Evolutionary conservation across 2,329 filamentous ascomycete genomes (phyloP), one percentile per base, ranked within the genome.

Genomic region (Fusarium equiseti): DNA sequence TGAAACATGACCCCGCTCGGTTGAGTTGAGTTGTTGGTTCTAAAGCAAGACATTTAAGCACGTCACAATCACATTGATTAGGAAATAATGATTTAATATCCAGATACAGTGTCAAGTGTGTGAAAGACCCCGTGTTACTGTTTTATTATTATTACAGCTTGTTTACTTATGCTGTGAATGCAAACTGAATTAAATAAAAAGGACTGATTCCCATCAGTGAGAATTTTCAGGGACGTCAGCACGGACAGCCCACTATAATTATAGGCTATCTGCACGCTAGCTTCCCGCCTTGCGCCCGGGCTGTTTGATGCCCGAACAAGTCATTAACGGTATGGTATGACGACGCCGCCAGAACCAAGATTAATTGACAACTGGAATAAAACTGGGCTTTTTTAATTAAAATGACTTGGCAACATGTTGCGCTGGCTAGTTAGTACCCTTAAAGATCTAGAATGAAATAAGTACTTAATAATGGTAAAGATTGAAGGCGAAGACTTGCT

Each of bases 1-100:
- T 52, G 50, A 43, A 52, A 52, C 50, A 52, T 52, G 32, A 52
- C 50, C 50, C 50, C 50, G 50, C 50, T 26, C 35, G 50, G 26
- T 43, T 38, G 26, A 27, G 32, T 40, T 52, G 49, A 52, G 50
- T 29, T 52, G 50, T 52, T 29, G 24, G 18, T 52, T 52, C 18
- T 16, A 40, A 6, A 27, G 50, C 50, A 42, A 52, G 50, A 52
- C 50, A 52, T 35, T 38, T n/a, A 38, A 38, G 35, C 35, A 38
- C 35, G 35, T 38, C 10, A 38, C 18, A 38, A 38, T n/a, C 35
- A 38, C 18, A 38, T 38, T 38, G 10, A 38, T 38, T n/a, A 9
- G n/a, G 32, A 18, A 38, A 38, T 38, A 32, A 32, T 32, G 7
- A 15, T 2, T 15, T 7, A 8, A 7, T 9, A 32, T 8, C 15